These are phyloP conservation scores for Hanseniaspora gamundiae DNA, from an alignment of 1,139 yeast species.

Conservation along the genomic window DNA sequence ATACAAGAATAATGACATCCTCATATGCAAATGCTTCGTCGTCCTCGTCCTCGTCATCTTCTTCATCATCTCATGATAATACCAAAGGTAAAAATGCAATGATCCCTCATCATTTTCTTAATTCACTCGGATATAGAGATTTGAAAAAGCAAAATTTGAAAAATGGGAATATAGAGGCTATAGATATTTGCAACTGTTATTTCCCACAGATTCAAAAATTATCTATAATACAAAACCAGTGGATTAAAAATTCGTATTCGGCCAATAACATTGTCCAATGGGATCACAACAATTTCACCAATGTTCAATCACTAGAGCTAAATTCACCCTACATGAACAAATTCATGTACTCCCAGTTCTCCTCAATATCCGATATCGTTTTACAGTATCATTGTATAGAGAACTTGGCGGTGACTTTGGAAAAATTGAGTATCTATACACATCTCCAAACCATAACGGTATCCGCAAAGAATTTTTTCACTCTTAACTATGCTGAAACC, in stretches of 20 bases:
- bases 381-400: neutral
- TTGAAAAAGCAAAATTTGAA: neutral
- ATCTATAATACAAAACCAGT: neutral
- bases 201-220: conserved; percentile 1
- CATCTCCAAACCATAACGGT: neutral
- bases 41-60: too few species aligned
- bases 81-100: too few species aligned
- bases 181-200: neutral
- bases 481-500: too few species aligned
- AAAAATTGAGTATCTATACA: neutral
- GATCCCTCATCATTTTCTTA: too few species aligned
- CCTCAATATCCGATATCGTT: neutral
- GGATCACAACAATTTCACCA: neutral
- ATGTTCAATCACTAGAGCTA: neutral
- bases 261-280: neutral
- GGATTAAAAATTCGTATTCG: neutral
- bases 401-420: neutral
- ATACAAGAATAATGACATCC: neutral
- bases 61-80: too few species aligned
- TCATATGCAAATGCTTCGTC: too few species aligned
- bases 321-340: neutral
- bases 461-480: neutral
- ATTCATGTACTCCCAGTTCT: conserved; percentile 19
- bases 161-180: neutral
- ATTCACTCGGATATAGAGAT: too few species aligned